Evolutionary conservation across 169 alveolate species (phyloP).

Genomic region (Plasmodium vivax): DNA sequence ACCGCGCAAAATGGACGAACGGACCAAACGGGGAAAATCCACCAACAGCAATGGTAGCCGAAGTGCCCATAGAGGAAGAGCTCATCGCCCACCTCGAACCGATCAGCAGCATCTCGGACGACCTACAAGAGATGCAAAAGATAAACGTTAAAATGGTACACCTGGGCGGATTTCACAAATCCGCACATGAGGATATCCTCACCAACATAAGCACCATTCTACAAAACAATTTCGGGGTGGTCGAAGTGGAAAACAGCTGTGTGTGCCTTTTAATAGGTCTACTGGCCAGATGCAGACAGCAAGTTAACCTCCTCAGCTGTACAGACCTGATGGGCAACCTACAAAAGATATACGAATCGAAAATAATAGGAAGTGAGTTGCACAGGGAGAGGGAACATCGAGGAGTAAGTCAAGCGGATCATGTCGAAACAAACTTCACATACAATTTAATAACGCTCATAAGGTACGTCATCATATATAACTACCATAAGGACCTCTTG

Average conservation of each 20-base stretch:
- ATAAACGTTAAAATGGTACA: slow-evolving; percentile 15
- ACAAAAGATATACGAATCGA: slow-evolving; percentile 44
- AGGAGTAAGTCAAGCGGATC: background rate
- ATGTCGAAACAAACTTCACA: slow-evolving; percentile 24
- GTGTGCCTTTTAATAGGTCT: slow-evolving; percentile 69
- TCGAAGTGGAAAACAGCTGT: slow-evolving; percentile 74
- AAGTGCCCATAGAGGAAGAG: background rate
- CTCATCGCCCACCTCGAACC: slow-evolving; percentile 6
- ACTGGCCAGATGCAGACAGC: background rate
- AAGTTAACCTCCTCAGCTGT: slow-evolving; percentile 24
- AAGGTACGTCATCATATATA: slow-evolving; percentile 39
- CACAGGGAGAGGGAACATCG: slow-evolving; percentile 14
- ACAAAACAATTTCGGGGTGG: slow-evolving; percentile 16
- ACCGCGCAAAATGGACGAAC: background rate
- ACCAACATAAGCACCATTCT: slow-evolving; percentile 22
- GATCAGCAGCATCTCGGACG: background rate
- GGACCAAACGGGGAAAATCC: background rate
- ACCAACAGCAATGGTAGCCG: background rate
- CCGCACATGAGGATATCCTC: background rate
- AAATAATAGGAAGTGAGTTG: slow-evolving; percentile 34
- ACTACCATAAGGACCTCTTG: slow-evolving; percentile 39
- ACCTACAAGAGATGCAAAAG: slow-evolving; percentile 3
- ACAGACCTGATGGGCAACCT: slow-evolving; percentile 5
- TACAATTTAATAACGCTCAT: slow-evolving; percentile 48
- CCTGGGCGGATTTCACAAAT: background rate